Evolutionary conservation across 306 rosid genomes (phyloP).

Genomic region (Vachellia collinsii): DNA sequence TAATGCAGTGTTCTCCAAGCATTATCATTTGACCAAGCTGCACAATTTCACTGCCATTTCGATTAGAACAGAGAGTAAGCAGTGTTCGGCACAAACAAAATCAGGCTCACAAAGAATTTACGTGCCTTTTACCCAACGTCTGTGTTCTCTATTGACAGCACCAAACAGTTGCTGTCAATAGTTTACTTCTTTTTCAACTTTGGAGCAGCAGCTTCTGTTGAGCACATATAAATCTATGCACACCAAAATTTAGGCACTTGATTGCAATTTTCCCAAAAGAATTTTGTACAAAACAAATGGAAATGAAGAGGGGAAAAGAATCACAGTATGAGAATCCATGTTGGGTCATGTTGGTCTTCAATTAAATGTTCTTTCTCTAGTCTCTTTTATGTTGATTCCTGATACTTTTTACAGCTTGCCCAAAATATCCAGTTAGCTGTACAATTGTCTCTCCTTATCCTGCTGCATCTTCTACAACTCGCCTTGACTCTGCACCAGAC

Average conservation of each 20-base stretch:
- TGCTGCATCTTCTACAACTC: constrained; percentile 49
- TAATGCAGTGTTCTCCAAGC: not conserved
- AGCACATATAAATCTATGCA: constrained; percentile 26
- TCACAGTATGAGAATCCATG: constrained; percentile 47
- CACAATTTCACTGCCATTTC: not conserved
- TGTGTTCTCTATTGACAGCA: constrained; percentile 19
- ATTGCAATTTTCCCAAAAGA: constrained; percentile 52
- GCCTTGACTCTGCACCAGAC: constrained; percentile 38
- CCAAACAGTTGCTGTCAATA: constrained; percentile 23
- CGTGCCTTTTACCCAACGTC: not conserved
- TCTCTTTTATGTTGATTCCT: constrained; percentile 31
- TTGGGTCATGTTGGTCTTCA: constrained; percentile 44
- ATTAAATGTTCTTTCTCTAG: not conserved
- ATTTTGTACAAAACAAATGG: constrained; percentile 59
- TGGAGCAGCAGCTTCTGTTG: constrained; percentile 33
- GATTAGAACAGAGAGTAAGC: not conserved
- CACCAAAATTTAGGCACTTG: constrained; percentile 48
- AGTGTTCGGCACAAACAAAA: constrained; percentile 1
- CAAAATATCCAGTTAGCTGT: constrained; percentile 49
- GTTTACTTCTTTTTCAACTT: constrained; percentile 11
- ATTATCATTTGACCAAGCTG: not conserved
- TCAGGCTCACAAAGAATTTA: not conserved
- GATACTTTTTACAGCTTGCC: constrained; percentile 58
- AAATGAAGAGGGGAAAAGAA: constrained; percentile 41
- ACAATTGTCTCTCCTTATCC: constrained; percentile 42